Conservation (phyloP, 495 filamentous ascomycete genomes). For the Hyaloscypha hepaticicola region DNA sequence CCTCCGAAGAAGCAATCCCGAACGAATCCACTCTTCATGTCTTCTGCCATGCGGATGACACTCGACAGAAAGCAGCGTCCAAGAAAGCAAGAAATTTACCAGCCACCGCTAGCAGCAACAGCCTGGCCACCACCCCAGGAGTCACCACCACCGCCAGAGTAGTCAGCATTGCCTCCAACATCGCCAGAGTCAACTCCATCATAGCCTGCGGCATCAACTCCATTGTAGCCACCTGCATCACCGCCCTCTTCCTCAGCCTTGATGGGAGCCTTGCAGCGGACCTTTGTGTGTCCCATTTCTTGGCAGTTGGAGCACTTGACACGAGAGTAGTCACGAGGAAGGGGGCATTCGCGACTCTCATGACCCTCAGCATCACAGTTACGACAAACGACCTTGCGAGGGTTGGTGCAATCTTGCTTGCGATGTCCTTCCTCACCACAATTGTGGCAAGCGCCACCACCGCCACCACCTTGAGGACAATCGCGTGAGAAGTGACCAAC, state of each 20-base stretch:
- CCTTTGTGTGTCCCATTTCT: slow-evolving; percentile 30
- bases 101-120: not conserved
- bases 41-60: not conserved
- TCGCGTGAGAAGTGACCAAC: slow-evolving; percentile 83
- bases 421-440: slow-evolving; percentile 36
- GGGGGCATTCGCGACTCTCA: slow-evolving; percentile 66
- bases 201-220: slow-evolving; percentile 4
- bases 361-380: slow-evolving; percentile 79
- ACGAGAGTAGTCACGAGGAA: slow-evolving; percentile 62
- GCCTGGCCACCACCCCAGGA: not conserved
- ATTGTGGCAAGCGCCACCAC: slow-evolving; percentile 30
- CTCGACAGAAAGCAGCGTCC: not conserved
- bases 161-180: not conserved
- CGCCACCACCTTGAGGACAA: slow-evolving; percentile 58
- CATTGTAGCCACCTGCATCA: slow-evolving; percentile 4
- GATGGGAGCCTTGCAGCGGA: slow-evolving; percentile 25
- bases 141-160: not conserved
- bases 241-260: slow-evolving; percentile 9
- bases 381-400: slow-evolving; percentile 54
- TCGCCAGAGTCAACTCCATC: not conserved
- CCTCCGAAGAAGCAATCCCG: not conserved
- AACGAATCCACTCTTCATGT: not conserved
- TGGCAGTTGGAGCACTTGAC: slow-evolving; percentile 30
- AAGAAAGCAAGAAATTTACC: not conserved
- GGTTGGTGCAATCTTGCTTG: slow-evolving; percentile 44